Evolutionary conservation across 2,329 filamentous ascomycete species (phyloP).

Genomic region (Penicillium sp.): DNA sequence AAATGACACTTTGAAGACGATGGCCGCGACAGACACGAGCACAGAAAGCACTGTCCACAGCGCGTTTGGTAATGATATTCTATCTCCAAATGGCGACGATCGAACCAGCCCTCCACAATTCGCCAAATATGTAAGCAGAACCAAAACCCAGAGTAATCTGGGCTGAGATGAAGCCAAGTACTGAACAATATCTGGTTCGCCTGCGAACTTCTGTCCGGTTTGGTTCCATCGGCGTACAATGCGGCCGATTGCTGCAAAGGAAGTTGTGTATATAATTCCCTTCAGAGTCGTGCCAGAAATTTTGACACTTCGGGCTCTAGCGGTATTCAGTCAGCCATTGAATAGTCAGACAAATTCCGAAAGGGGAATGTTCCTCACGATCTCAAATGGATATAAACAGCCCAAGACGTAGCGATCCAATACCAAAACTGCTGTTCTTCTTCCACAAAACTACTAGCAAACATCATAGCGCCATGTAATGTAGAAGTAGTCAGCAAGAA

Average conservation of each 20-base stretch:
- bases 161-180: constrained; percentile 63
- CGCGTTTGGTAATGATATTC: not conserved
- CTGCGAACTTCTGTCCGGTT: constrained; percentile 92
- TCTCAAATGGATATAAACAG: constrained; percentile 46
- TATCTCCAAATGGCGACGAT: constrained; percentile 24
- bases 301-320: not conserved
- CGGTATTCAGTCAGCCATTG: not conserved
- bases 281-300: not conserved
- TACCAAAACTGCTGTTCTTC: constrained; percentile 99
- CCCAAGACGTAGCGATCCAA: constrained; percentile 61
- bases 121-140: constrained; percentile 66
- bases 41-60: constrained; percentile 32
- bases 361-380: constrained; percentile 19
- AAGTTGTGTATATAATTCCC: constrained; percentile 26
- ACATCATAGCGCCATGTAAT: constrained; percentile 84
- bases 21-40: constrained; percentile 52
- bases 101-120: constrained; percentile 45
- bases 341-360: not conserved
- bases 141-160: constrained; percentile 67
- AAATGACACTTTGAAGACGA: constrained; percentile 87
- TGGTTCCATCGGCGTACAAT: constrained; percentile 84
- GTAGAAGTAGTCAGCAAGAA: constrained; percentile 52
- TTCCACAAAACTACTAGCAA: constrained; percentile 95
- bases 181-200: constrained; percentile 81
- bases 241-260: constrained; percentile 60